phyloP scores from a whole-genome alignment of 441 rosid genomes.

The Arabidopsis hybrid region DNA sequence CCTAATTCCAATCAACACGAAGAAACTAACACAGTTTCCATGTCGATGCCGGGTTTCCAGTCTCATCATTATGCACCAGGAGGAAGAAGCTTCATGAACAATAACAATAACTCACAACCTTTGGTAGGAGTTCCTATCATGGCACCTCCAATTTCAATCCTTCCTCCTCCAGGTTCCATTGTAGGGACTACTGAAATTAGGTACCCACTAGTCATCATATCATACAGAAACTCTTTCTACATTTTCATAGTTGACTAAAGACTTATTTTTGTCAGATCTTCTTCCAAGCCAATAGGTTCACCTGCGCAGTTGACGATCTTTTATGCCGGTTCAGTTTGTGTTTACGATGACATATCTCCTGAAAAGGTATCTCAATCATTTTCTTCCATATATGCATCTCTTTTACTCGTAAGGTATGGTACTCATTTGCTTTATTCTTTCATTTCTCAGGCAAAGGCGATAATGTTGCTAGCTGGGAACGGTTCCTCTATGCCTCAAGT shows the following conservation, averaged over 20 bases:
- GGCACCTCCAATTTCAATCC: slow-evolving; percentile 60
- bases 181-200: slow-evolving; percentile 76
- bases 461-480: slow-evolving; percentile 69
- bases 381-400: neutral
- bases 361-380: slow-evolving; percentile 53
- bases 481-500: slow-evolving; percentile 50
- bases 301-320: slow-evolving; percentile 71
- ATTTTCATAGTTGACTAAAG: slow-evolving; percentile 15
- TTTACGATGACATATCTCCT: slow-evolving; percentile 65
- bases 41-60: slow-evolving; percentile 57
- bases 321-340: slow-evolving; percentile 66
- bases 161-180: slow-evolving; percentile 57
- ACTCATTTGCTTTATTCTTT: slow-evolving; percentile 24
- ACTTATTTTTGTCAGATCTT: slow-evolving; percentile 49
- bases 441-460: slow-evolving; percentile 63
- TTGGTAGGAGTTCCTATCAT: slow-evolving; percentile 62
- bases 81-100: slow-evolving; percentile 46
- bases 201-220: slow-evolving; percentile 46
- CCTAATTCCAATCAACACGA: slow-evolving; percentile 55
- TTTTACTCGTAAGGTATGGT: neutral
- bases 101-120: slow-evolving; percentile 46
- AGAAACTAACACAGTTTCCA: slow-evolving; percentile 54
- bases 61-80: slow-evolving; percentile 49
- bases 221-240: slow-evolving; percentile 19
- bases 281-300: slow-evolving; percentile 48